Evolutionary conservation across 192 early-diverging fungal species (phyloP), one percentile per base, ranked within the genome.

Genomic region (Podila minutissima): DNA sequence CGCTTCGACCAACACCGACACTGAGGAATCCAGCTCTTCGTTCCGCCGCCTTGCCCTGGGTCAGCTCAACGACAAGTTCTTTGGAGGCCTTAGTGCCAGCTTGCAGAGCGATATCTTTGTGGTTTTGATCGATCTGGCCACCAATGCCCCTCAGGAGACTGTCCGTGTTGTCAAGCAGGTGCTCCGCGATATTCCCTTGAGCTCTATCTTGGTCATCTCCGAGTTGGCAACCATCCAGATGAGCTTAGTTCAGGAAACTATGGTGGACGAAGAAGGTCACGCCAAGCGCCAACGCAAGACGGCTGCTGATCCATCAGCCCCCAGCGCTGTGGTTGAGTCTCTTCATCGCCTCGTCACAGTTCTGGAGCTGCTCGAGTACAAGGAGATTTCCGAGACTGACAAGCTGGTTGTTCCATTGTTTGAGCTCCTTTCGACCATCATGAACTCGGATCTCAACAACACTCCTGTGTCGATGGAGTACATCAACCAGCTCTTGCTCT

Each of bases 401-500:
- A 72, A 85, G 26, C 86, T 95, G 46, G 85, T 92, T 15, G 89
- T 88, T 12, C 85, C 90, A 5, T 84, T 97, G 72, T 95, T 95
- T 67, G 88, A 92, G 57, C 74, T 93, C 5, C 83, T 97, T n/a
- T 83, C 86, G 0, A 87, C 82, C 20, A 83, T 97, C 58, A 81
- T 93, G 58, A 86, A 88, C 46, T 82, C 85, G 26, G 83, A 84
- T 17, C 68, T 85, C 20, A 74, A 75, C 31, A 83, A 83, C 55
- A 51, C 84, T 13, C 88, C 87, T 10, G 86, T 91, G 2, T 89
- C 92, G 32, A 71, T 94, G 50, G 96, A 97, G 69, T 97, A 98
- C 82, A 83, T 93, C 46, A 94, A 94, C 83, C 97, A 99, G 84
- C 83, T 97, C 32, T 86, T 94, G 57, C 90, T 99, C 32, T 88